Evolutionary conservation across 2,329 filamentous ascomycete species (phyloP), one percentile per base, ranked within the genome.

Genomic region (Colletotrichum sidae): DNA sequence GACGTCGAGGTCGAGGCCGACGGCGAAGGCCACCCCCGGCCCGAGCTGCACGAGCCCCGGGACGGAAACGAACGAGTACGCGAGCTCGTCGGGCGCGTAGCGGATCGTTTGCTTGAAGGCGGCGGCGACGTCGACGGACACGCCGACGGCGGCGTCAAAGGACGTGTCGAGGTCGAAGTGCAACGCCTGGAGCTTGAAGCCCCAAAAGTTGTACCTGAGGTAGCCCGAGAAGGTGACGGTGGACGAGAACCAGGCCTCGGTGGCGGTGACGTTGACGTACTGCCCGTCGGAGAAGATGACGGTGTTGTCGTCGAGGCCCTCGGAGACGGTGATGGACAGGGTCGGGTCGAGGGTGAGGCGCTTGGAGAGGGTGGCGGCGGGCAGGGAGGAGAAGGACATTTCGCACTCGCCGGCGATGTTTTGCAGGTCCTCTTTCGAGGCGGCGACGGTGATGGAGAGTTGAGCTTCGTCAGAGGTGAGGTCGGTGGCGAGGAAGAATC

Each of bases 121-220:
- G 0, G 75, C 75, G 3, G 69, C 72, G 8, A 80, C 72, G 13
- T 75, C 72, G 42, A 77, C 73, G 38, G 73, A 74, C 33, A 83
- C 55, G 15, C 69, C 75, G 3, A 83, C 67, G 39, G 76, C 72
- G 2, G 78, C 75, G 13, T 72, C 73, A 56, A 81, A 73, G 25
- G 70, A 69, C 25, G 79, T 73, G 56, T 81, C 78, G 65, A 83
- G 74, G 65, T 83, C 79, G 49, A 83, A 79, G 70, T 77, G 78
- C 6, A 83, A 73, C 34, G 72, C 69, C 47, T 79, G 69, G 6
- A 80, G 69, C 45, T 73, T 70, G 45, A 72, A 71, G n/a, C 67
- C 65, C 51, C 73, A 70, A 66, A 81, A 76, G 67, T 76, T 77
- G 71, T 80, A 82, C 53, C 74, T 72, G n/a, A 83, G 72, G 62